Evolutionary conservation across 2,329 filamentous ascomycete genomes (phyloP).

Genomic region (Neodidymelliopsis sp.): DNA sequence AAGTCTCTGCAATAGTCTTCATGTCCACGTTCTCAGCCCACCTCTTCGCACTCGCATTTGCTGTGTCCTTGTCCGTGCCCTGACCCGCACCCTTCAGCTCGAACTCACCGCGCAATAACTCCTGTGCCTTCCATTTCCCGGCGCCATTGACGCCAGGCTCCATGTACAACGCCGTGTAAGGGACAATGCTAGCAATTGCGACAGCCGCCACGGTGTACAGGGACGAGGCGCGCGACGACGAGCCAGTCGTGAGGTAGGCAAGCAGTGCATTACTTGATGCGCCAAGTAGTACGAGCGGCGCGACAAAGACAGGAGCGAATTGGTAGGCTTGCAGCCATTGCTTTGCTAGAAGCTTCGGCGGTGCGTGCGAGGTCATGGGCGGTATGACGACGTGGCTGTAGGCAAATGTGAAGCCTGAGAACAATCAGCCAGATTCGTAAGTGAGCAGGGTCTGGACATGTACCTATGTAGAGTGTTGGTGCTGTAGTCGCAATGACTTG

Average conservation of each 20-base stretch:
- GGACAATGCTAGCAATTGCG: slow-evolving; percentile 41
- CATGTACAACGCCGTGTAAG: slow-evolving; percentile 50
- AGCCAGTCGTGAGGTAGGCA: slow-evolving; percentile 21
- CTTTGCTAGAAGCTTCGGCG: slow-evolving; percentile 45
- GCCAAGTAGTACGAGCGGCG: slow-evolving; percentile 45
- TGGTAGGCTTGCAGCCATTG: slow-evolving; percentile 52
- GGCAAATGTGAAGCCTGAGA: slow-evolving; percentile 37
- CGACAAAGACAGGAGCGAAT: slow-evolving; percentile 47
- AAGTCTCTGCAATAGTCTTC: slow-evolving; percentile 26
- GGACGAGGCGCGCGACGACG: slow-evolving; percentile 2
- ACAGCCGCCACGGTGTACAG: slow-evolving; percentile 38
- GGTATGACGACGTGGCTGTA: slow-evolving; percentile 49
- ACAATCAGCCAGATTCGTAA: background rate
- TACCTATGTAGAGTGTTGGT: slow-evolving; percentile 38
- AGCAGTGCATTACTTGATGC: slow-evolving; percentile 44
- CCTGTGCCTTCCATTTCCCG: slow-evolving; percentile 50
- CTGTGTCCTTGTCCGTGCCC: slow-evolving; percentile 25
- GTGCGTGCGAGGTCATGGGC: slow-evolving; percentile 44
- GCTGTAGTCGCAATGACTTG: slow-evolving; percentile 33
- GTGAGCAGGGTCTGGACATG: background rate
- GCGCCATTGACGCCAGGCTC: slow-evolving; percentile 51
- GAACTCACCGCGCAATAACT: slow-evolving; percentile 38
- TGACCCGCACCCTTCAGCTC: slow-evolving; percentile 18
- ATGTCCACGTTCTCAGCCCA: slow-evolving; percentile 33
- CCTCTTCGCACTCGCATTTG: slow-evolving; percentile 19